These are phyloP conservation scores for Penicillium antarcticum DNA, from an alignment of 495 filamentous ascomycete species.

Conservation along the genomic window DNA sequence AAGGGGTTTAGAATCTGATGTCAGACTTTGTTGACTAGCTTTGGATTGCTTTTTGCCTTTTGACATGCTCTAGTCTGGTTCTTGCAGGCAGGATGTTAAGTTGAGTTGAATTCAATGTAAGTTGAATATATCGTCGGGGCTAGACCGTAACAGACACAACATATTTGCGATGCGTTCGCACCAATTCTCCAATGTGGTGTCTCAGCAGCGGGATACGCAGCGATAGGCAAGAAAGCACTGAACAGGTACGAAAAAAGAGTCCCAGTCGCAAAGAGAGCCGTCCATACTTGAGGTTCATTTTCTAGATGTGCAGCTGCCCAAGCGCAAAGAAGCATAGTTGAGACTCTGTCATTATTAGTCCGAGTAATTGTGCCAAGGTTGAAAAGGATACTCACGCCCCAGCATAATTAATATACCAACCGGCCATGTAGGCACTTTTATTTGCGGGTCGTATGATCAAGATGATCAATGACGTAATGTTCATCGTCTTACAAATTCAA, in stretches of 20 bases:
- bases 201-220: constrained; percentile 10
- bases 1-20: no score
- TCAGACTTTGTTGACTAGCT: no score
- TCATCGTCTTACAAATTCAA: constrained; percentile 11
- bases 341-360: constrained; percentile 2
- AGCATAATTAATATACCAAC: constrained; percentile 13
- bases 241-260: constrained; percentile 15
- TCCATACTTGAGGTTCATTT: constrained; percentile 13
- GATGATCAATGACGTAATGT: constrained; percentile 11
- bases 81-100: no score
- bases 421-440: constrained; percentile 10
- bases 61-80: no score
- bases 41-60: no score
- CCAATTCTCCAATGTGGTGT: constrained; percentile 14
- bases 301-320: constrained; percentile 15
- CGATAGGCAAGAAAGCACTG: constrained; percentile 12
- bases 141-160: background rate
- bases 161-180: no score
- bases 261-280: constrained; percentile 15
- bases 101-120: no score
- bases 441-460: constrained; percentile 6
- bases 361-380: background rate
- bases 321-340: constrained; percentile 15
- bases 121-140: no score
- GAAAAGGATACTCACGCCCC: constrained; percentile 8